Conservation (phyloP, 768 basidiomycete genomes). For the Rhizopogon vesiculosus region DNA sequence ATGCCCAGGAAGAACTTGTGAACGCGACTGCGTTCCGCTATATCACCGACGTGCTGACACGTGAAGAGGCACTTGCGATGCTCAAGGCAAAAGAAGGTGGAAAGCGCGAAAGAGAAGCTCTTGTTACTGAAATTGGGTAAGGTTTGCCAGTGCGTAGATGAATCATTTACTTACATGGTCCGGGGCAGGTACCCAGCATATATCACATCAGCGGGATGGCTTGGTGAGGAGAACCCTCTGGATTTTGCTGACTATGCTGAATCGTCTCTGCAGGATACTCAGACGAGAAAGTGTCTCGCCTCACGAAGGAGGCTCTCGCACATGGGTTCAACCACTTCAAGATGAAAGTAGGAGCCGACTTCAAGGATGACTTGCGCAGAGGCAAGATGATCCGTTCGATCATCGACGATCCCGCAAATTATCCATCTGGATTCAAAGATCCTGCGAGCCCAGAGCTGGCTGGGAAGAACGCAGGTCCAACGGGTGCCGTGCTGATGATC, state of each 20-base stretch:
- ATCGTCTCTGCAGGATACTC: constrained; percentile 56
- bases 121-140: constrained; percentile 66
- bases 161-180: not conserved
- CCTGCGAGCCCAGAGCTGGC: constrained; percentile 56
- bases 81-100: constrained; percentile 71
- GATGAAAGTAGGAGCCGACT: constrained; percentile 93
- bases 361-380: constrained; percentile 78
- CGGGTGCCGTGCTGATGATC: constrained; percentile 93
- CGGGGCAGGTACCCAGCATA: constrained; percentile 82
- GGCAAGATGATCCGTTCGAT: constrained; percentile 88
- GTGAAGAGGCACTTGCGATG: constrained; percentile 82
- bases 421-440: constrained; percentile 57
- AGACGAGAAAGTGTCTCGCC: constrained; percentile 84
- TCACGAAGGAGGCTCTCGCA: constrained; percentile 81
- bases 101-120: constrained; percentile 76
- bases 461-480: constrained; percentile 93
- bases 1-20: constrained; percentile 68
- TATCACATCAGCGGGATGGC: constrained; percentile 91
- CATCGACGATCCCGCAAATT: constrained; percentile 87
- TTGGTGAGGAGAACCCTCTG: constrained; percentile 39
- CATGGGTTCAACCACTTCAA: constrained; percentile 98
- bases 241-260: constrained; percentile 6
- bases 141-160: not conserved
- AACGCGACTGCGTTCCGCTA: constrained; percentile 78
- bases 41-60: constrained; percentile 90